A percentile compares a stretch with the other conserved stretches of the same genome.
phyloP scores from a whole-genome alignment of 2,329 filamentous ascomycete species.

The Penicillium freii region DNA sequence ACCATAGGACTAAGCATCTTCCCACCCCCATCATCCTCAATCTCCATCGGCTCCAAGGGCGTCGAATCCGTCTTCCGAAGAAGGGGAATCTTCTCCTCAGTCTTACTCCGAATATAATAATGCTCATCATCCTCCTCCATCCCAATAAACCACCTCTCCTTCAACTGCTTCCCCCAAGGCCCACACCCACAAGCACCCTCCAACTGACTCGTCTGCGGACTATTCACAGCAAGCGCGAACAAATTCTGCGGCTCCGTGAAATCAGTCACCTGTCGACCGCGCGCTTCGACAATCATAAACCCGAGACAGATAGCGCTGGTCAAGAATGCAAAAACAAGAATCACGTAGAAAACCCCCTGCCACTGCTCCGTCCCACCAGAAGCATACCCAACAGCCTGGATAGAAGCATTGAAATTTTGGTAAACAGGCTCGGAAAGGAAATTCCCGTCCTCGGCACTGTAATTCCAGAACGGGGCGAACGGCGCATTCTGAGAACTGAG shows the following conservation, averaged over 20 bases:
- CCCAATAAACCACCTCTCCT: slow-evolving; percentile 45
- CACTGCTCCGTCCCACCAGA: slow-evolving; percentile 61
- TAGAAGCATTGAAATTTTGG: slow-evolving; percentile 62
- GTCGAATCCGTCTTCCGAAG: not conserved
- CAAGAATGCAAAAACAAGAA: slow-evolving; percentile 64
- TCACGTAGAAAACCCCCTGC: slow-evolving; percentile 65
- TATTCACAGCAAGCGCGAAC: slow-evolving; percentile 69
- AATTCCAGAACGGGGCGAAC: slow-evolving; percentile 59
- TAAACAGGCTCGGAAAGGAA: slow-evolving; percentile 49
- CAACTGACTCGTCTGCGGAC: slow-evolving; percentile 52
- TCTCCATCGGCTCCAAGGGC: slow-evolving; percentile 12
- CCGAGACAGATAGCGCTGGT: slow-evolving; percentile 65
- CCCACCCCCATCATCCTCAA: slow-evolving; percentile 17
- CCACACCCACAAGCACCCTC: slow-evolving; percentile 58
- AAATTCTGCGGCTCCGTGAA: slow-evolving; percentile 76
- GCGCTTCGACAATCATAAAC: slow-evolving; percentile 59
- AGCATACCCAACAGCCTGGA: slow-evolving; percentile 67
- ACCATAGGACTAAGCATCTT: slow-evolving; percentile 33
- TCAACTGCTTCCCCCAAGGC: slow-evolving; percentile 51
- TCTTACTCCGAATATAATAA: slow-evolving; percentile 48
- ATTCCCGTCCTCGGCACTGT: slow-evolving; percentile 28
- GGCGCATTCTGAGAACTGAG: slow-evolving; percentile 59
- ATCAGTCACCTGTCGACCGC: slow-evolving; percentile 66
- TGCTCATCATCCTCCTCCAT: slow-evolving; percentile 52
- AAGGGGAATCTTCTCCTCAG: slow-evolving; percentile 20